Percentiles rank a stretch among this genome's conserved stretches.
Conservation (phyloP, 2,329 filamentous ascomycete species). For the Hymenoscyphus fraxineus region DNA sequence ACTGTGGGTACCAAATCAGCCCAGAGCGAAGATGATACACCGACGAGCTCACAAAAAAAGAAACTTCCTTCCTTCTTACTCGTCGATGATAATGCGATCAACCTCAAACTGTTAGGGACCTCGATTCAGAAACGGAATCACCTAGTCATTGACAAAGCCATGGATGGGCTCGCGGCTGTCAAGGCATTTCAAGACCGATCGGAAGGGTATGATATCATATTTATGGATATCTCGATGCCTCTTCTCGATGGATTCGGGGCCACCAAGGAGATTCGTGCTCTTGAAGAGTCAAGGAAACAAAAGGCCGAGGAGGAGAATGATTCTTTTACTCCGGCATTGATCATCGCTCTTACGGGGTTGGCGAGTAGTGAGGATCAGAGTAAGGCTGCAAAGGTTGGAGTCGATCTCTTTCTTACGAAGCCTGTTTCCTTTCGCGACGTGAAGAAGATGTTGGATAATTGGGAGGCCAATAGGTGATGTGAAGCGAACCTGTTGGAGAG, state of each 20-base stretch:
- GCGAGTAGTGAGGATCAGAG: slow-evolving; percentile 35
- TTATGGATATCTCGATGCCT: slow-evolving; percentile 52
- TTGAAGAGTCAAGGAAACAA: slow-evolving; percentile 38
- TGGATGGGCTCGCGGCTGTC: slow-evolving; percentile 47
- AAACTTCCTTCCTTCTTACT: slow-evolving; percentile 32
- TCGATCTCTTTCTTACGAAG: slow-evolving; percentile 40
- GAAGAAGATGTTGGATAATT: slow-evolving; percentile 38
- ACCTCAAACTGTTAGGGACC: slow-evolving; percentile 38
- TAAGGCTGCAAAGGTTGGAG: slow-evolving; percentile 35
- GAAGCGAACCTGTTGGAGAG: slow-evolving; percentile 6
- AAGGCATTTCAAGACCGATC: slow-evolving; percentile 37
- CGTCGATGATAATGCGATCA: slow-evolving; percentile 44
- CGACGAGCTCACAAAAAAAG: background rate
- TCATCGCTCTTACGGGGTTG: slow-evolving; percentile 40
- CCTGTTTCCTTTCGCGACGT: slow-evolving; percentile 41
- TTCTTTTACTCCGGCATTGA: slow-evolving; percentile 28
- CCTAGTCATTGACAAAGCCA: slow-evolving; percentile 40
- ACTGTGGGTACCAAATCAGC: background rate
- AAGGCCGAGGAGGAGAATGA: slow-evolving; percentile 16
- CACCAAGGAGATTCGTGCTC: slow-evolving; percentile 46
- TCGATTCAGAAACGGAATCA: slow-evolving; percentile 40
- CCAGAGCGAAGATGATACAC: background rate
- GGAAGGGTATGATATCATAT: slow-evolving; percentile 42
- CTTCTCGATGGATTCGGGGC: slow-evolving; percentile 50
- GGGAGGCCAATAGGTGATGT: slow-evolving; percentile 33